phyloP scores from a whole-genome alignment of 2,329 filamentous ascomycete genomes.

The Fusarium circinatum region DNA sequence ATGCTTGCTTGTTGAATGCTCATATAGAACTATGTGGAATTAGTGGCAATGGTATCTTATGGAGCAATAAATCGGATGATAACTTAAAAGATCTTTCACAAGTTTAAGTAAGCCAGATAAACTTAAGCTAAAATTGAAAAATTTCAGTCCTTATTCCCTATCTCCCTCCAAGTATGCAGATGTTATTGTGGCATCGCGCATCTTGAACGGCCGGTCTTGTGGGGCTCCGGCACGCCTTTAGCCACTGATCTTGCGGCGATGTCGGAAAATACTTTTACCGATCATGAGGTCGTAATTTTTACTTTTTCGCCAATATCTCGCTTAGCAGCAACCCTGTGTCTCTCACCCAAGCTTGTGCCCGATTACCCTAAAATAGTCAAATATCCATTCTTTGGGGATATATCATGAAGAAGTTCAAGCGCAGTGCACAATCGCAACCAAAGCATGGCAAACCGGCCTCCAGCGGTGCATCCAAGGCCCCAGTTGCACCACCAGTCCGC shows the following conservation, averaged over 20 bases:
- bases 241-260: background rate
- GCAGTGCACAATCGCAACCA: conserved; percentile 12
- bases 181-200: too few species aligned
- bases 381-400: accelerated
- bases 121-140: too few species aligned
- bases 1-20: background rate
- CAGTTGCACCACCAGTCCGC: conserved; percentile 3
- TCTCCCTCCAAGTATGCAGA: too few species aligned
- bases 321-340: background rate
- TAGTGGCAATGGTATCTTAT: too few species aligned
- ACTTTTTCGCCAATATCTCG: background rate
- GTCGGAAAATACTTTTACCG: conserved; percentile 9
- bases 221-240: too few species aligned
- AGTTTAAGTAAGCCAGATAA: accelerated
- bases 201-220: accelerated
- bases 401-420: conserved; percentile 4
- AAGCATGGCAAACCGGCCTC: conserved; percentile 2
- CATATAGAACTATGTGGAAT: too few species aligned
- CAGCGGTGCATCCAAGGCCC: conserved; percentile 13
- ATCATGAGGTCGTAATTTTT: background rate
- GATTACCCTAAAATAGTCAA: background rate
- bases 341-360: background rate
- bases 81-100: too few species aligned
- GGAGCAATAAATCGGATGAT: too few species aligned
- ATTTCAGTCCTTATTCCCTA: too few species aligned